Evolutionary conservation across 106 monocot genomes (phyloP).

Genomic region (Dioscorea alata): DNA sequence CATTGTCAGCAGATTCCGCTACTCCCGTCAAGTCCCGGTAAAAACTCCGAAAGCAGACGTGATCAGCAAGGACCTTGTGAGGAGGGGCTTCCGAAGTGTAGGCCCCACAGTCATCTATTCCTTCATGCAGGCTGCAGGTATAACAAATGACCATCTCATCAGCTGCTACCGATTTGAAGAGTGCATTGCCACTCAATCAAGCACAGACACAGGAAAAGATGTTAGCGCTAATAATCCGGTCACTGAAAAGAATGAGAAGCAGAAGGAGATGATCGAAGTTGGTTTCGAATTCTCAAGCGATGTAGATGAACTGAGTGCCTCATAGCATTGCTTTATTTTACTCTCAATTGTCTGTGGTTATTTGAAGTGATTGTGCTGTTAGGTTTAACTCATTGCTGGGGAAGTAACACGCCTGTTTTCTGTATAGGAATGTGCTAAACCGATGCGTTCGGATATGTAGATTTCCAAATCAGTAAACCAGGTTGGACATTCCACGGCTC

Average conservation of each 20-base stretch:
- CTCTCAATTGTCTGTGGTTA: too few relatives aligned
- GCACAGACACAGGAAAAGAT: neutral
- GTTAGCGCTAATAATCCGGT: neutral
- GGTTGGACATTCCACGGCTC: too few relatives aligned
- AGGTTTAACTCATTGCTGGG: too few relatives aligned
- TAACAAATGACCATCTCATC: constrained; percentile 3
- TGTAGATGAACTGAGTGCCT: neutral
- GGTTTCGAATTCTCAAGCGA: neutral
- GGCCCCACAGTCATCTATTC: constrained; percentile 2
- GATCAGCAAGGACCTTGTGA: constrained; percentile 5
- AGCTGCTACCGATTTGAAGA: neutral
- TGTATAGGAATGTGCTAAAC: too few relatives aligned
- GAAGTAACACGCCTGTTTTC: too few relatives aligned
- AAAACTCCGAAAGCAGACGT: neutral
- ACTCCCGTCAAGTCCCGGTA: neutral
- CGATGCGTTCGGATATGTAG: too few relatives aligned
- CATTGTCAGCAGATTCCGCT: neutral
- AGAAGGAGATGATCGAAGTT: neutral
- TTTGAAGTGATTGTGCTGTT: too few relatives aligned
- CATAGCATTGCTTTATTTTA: neutral
- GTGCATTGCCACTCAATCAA: neutral
- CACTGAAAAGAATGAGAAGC: neutral
- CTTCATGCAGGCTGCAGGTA: constrained; percentile 1
- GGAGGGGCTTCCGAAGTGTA: constrained; percentile 1
- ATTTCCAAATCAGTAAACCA: too few relatives aligned